phyloP scores from a whole-genome alignment of 148 eudicot genomes.

The Arbutus unedo region DNA sequence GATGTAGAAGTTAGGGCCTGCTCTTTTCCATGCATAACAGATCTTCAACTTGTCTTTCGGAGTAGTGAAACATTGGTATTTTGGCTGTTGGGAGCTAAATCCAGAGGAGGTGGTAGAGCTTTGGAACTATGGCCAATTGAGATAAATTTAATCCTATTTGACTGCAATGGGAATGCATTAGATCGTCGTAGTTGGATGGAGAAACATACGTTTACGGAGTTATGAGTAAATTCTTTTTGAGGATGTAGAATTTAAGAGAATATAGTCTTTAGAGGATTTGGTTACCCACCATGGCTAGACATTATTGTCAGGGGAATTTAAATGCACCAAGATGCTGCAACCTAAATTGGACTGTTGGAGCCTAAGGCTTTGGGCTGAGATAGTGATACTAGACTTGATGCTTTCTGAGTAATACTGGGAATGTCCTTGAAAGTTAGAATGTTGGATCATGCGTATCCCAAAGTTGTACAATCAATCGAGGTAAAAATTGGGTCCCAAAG shows the following conservation, averaged over 20 bases:
- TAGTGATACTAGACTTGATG: background rate
- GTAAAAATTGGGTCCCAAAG: background rate
- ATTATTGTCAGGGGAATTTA: no score
- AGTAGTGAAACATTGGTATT: background rate
- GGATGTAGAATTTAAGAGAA: background rate
- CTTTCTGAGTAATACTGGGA: background rate
- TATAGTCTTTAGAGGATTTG: background rate
- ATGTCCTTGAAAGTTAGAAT: background rate
- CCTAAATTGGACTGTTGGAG: no score
- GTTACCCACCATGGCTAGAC: background rate
- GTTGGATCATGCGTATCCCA: background rate
- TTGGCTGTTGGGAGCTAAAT: background rate
- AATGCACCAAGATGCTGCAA: no score
- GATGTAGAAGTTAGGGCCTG: no score
- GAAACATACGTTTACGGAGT: constrained; percentile 1
- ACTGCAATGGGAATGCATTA: background rate
- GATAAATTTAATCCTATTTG: background rate
- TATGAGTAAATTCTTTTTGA: background rate
- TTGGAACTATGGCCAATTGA: constrained; percentile 5
- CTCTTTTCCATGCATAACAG: background rate
- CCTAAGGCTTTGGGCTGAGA: background rate
- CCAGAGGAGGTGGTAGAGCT: background rate
- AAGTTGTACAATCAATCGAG: no score
- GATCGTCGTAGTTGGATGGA: no score
- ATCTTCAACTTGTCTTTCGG: background rate